Conservation (phyloP, 169 alveolate genomes). For the Plasmodium falciparum region DNA sequence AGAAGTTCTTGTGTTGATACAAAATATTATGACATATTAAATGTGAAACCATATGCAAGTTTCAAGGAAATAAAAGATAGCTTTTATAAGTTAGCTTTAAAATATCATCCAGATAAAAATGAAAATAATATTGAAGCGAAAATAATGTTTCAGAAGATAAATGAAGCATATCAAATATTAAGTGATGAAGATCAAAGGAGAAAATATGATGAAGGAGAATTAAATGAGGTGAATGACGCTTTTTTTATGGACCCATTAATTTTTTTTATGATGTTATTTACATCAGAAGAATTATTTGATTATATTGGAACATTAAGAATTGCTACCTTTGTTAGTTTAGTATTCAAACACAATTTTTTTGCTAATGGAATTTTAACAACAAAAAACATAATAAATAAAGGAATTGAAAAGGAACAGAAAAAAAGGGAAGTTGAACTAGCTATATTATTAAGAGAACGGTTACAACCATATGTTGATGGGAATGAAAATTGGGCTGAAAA, state of each 20-base stretch:
- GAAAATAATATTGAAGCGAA: too few relatives aligned
- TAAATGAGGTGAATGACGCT: constrained; percentile 53
- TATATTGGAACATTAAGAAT: constrained; percentile 81
- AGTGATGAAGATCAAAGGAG: too few relatives aligned
- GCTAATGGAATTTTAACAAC: constrained; percentile 24
- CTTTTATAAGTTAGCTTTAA: too few relatives aligned
- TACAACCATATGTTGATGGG: constrained; percentile 50
- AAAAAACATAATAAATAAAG: background rate
- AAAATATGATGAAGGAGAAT: too few relatives aligned
- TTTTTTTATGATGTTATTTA: constrained; percentile 81
- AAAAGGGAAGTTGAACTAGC: constrained; percentile 81
- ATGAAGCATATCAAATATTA: too few relatives aligned
- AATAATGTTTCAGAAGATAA: too few relatives aligned
- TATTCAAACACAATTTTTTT: background rate
- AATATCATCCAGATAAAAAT: too few relatives aligned
- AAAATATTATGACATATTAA: background rate
- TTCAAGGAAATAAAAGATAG: too few relatives aligned
- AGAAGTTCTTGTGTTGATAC: constrained; percentile 44
- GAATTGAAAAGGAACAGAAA: constrained; percentile 77
- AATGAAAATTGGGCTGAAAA: constrained; percentile 28
- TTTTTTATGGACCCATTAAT: constrained; percentile 76
- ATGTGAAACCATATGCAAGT: too few relatives aligned
- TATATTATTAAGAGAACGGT: constrained; percentile 63
- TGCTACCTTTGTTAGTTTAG: constrained; percentile 35
- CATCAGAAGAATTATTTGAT: constrained; percentile 81